phyloP scores from a whole-genome alignment of 2,329 filamentous ascomycete genomes.

The Fusarium duplospermum region DNA sequence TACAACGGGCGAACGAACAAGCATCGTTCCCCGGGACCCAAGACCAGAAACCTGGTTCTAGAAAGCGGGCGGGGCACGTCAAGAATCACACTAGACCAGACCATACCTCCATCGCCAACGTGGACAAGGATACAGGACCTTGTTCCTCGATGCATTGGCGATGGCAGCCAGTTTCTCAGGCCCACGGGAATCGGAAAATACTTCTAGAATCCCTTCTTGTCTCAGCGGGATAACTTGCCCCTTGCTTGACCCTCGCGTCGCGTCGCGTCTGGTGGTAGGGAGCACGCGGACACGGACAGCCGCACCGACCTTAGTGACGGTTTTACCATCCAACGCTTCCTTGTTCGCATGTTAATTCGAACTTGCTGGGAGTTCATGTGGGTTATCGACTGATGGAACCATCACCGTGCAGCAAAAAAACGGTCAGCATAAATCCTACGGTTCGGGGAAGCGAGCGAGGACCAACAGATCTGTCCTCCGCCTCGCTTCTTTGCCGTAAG shows the following conservation, averaged over 20 bases:
- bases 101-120: background rate
- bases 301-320: conserved; percentile 10
- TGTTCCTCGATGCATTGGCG: conserved; percentile 1
- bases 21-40: background rate
- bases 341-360: conserved; percentile 11
- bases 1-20: background rate
- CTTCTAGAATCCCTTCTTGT: conserved; percentile 11
- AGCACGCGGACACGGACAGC: conserved; percentile 11
- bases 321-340: background rate
- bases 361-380: conserved; percentile 12
- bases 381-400: conserved; percentile 33
- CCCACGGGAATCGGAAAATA: background rate
- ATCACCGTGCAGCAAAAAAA: background rate
- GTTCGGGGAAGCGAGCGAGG: background rate
- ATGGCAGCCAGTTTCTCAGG: background rate
- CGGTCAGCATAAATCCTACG: conserved; percentile 4
- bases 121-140: conserved; percentile 1
- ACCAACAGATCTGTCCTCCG: conserved; percentile 1
- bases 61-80: background rate
- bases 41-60: background rate
- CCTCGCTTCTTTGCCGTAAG: conserved; percentile 5
- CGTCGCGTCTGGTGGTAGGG: background rate
- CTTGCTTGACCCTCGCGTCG: background rate
- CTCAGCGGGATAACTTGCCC: background rate
- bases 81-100: conserved; percentile 15